Evolutionary conservation across 352 stramenopile species (phyloP).

Genomic region (Pythium oligandrum): DNA sequence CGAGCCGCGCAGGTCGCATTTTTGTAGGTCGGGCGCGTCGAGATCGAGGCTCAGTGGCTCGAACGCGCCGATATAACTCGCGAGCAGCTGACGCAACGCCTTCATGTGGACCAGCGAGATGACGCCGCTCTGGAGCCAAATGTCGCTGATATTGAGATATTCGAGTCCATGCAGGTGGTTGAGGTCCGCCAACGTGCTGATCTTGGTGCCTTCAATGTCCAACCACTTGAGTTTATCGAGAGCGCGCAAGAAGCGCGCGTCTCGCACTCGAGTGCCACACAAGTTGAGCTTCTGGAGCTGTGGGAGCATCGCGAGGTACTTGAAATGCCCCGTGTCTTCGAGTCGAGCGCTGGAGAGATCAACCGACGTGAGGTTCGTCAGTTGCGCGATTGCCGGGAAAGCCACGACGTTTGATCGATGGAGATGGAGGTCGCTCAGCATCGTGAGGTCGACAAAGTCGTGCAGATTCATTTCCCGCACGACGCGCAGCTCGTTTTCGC

Average conservation of each 20-base stretch:
- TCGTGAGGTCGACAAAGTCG: slow-evolving; percentile 14
- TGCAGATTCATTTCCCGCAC: slow-evolving; percentile 11
- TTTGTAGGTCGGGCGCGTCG: slow-evolving; percentile 14
- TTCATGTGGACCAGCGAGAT: slow-evolving; percentile 11
- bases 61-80: slow-evolving; percentile 20
- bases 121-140: slow-evolving; percentile 15
- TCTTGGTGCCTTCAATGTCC: slow-evolving; percentile 22
- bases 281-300: slow-evolving; percentile 51
- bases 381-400: slow-evolving; percentile 5
- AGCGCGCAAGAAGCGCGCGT: slow-evolving; percentile 5
- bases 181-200: slow-evolving; percentile 15
- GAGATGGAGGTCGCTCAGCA: slow-evolving; percentile 17
- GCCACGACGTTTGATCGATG: slow-evolving; percentile 17
- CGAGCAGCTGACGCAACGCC: slow-evolving; percentile 11
- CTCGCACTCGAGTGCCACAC: slow-evolving; percentile 17
- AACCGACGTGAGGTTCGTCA: slow-evolving; percentile 17
- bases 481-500: slow-evolving; percentile 10
- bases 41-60: slow-evolving; percentile 10
- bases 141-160: slow-evolving; percentile 15
- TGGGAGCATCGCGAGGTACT: slow-evolving; percentile 30
- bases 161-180: slow-evolving; percentile 6
- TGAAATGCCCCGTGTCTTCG: slow-evolving; percentile 46
- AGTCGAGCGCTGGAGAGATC: slow-evolving; percentile 27
- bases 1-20: slow-evolving; percentile 13
- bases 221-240: slow-evolving; percentile 16